These are phyloP conservation scores for Globisporangium barbulae DNA, from an alignment of 352 stramenopile species.

Conservation along the genomic window DNA sequence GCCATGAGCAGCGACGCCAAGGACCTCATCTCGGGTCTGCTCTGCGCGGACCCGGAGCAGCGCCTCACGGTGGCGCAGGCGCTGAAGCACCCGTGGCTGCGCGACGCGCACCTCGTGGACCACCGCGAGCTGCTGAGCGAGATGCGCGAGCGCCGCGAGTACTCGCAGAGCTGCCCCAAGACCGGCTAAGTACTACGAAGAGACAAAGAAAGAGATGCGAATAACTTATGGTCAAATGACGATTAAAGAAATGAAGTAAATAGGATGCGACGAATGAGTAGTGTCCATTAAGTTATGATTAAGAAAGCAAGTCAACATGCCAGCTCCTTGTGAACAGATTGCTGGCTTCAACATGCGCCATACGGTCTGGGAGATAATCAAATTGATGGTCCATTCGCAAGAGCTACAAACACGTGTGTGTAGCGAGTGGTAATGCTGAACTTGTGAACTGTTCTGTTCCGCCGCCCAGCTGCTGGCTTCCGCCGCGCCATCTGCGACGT, in stretches of 20 bases:
- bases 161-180: constrained; percentile 18
- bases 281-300: constrained; percentile 1
- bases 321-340: neutral
- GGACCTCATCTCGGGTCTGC: constrained; percentile 70
- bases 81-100: constrained; percentile 59
- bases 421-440: constrained; percentile 1
- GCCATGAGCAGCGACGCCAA: constrained; percentile 49
- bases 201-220: neutral
- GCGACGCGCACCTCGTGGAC: constrained; percentile 42
- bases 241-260: neutral
- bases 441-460: neutral
- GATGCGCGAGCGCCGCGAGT: constrained; percentile 38
- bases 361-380: neutral
- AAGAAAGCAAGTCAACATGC: neutral
- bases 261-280: neutral
- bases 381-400: neutral
- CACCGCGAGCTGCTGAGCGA: constrained; percentile 23
- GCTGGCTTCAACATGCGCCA: neutral
- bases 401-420: neutral
- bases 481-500: constrained; percentile 2
- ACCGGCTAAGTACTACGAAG: neutral
- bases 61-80: constrained; percentile 57
- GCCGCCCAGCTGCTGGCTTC: constrained; percentile 1
- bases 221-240: constrained; percentile 8
- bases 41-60: constrained; percentile 52